A percentile compares a stretch with the other conserved stretches of the same genome.
phyloP scores from a whole-genome alignment of 306 rosid species.

The Nissolia schottii region DNA sequence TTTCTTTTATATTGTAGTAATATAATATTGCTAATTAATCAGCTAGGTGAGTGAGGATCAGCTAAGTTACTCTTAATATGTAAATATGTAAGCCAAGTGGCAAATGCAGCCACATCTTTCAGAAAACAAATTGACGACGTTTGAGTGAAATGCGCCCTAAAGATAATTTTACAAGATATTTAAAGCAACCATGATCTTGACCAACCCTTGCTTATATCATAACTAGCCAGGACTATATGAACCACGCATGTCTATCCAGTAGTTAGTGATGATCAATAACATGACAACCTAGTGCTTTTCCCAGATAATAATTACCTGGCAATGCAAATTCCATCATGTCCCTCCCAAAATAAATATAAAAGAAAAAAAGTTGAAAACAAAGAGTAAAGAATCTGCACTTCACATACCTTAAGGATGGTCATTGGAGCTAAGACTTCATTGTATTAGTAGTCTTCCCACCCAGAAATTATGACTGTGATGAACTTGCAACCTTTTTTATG shows the following conservation, averaged over 20 bases:
- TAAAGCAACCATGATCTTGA: background rate
- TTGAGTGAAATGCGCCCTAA: background rate
- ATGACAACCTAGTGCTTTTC: background rate
- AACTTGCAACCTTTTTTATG: constrained; percentile 31
- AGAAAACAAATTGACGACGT: background rate
- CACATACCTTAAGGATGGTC: background rate
- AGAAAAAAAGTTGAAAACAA: background rate
- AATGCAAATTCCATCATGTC: background rate
- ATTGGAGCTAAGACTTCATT: background rate
- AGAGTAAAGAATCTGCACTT: background rate
- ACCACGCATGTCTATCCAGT: background rate
- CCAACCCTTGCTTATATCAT: background rate
- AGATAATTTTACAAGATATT: background rate
- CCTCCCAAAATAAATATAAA: background rate
- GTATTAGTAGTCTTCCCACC: background rate
- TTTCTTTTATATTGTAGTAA: background rate
- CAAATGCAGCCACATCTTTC: background rate
- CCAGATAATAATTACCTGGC: background rate
- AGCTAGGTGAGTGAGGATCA: background rate
- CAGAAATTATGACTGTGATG: background rate
- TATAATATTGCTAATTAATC: constrained; percentile 1
- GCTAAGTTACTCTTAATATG: background rate
- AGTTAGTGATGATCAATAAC: background rate
- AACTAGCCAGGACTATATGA: background rate
- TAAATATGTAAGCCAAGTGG: background rate